Conservation (phyloP, 2,329 filamentous ascomycete species). For the Pseudopyricularia javanii region DNA sequence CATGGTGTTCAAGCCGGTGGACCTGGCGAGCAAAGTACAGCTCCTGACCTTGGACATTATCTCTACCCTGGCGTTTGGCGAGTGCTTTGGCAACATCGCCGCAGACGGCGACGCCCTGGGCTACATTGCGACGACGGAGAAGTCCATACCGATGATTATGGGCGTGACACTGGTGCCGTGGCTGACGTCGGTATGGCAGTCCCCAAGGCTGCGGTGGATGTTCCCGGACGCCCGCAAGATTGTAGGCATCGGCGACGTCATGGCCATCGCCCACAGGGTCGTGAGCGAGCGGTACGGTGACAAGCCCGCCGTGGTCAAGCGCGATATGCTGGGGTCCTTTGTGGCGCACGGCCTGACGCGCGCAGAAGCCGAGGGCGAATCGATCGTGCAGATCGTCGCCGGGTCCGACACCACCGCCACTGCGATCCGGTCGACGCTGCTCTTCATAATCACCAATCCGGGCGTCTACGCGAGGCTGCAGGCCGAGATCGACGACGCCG, state of each 20-base stretch:
- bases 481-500: conserved; percentile 8
- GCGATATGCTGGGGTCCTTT: conserved; percentile 8
- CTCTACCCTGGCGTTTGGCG: conserved; percentile 30
- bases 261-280: conserved; percentile 5
- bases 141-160: conserved; percentile 27
- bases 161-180: conserved; percentile 28
- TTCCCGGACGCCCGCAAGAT: conserved; percentile 7
- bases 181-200: conserved; percentile 24
- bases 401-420: conserved; percentile 40
- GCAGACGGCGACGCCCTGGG: conserved; percentile 26
- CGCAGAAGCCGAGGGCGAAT: conserved; percentile 8
- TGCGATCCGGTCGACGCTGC: conserved; percentile 30
- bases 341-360: conserved; percentile 10
- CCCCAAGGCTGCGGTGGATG: conserved; percentile 20
- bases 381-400: conserved; percentile 19
- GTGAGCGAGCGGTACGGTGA: neutral
- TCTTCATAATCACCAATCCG: conserved; percentile 32
- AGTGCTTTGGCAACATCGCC: conserved; percentile 28
- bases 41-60: conserved; percentile 41
- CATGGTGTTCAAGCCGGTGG: conserved; percentile 8
- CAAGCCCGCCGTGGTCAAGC: neutral
- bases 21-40: conserved; percentile 32
- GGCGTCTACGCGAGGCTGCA: conserved; percentile 12
- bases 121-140: conserved; percentile 25
- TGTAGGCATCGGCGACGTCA: conserved; percentile 7